phyloP scores from a whole-genome alignment of 2,329 filamentous ascomycete genomes.

The Chaetomiaceae sp. region DNA sequence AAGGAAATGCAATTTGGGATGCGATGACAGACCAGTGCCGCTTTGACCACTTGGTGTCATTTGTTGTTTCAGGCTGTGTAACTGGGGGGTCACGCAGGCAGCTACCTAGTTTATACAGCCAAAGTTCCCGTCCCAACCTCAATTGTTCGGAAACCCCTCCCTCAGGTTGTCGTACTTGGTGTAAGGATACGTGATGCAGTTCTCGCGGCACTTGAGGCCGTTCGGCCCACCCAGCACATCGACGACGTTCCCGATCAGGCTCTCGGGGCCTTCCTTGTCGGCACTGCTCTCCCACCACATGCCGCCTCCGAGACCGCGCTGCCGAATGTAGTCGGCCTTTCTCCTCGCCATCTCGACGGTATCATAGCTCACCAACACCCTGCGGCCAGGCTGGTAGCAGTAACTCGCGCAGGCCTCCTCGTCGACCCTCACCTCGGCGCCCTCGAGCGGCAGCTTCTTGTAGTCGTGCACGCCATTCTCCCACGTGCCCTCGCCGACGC shows the following conservation, averaged over 20 bases:
- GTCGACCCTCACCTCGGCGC: conserved; percentile 62
- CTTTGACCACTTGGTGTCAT: conserved; percentile 9
- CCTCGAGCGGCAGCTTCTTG: conserved; percentile 71
- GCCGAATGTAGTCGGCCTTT: conserved; percentile 69
- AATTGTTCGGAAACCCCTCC: conserved; percentile 49
- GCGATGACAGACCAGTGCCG: conserved; percentile 13
- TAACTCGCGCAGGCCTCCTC: conserved; percentile 63
- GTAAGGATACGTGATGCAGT: conserved; percentile 59
- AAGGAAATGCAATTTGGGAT: conserved; percentile 30
- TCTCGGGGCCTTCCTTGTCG: conserved; percentile 61
- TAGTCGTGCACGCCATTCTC: conserved; percentile 84
- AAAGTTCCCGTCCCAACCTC: conserved; percentile 15
- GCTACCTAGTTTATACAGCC: conserved; percentile 12
- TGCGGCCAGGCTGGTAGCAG: conserved; percentile 61
- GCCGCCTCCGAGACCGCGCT: conserved; percentile 68
- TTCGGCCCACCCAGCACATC: conserved; percentile 50
- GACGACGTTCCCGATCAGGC: conserved; percentile 64
- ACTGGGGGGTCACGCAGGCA: conserved; percentile 10
- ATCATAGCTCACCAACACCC: conserved; percentile 75
- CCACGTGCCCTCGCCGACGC: conserved; percentile 75
- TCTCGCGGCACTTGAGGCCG: conserved; percentile 48
- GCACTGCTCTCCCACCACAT: conserved; percentile 97
- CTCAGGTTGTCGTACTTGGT: conserved; percentile 68
- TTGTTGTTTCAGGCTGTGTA: conserved; percentile 4
- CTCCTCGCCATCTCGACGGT: conserved; percentile 59